Percentiles rank a stretch among this genome's conserved stretches.
Evolutionary conservation across 495 filamentous ascomycete species (phyloP).

Genomic region (Penicillium longicatenatum): DNA sequence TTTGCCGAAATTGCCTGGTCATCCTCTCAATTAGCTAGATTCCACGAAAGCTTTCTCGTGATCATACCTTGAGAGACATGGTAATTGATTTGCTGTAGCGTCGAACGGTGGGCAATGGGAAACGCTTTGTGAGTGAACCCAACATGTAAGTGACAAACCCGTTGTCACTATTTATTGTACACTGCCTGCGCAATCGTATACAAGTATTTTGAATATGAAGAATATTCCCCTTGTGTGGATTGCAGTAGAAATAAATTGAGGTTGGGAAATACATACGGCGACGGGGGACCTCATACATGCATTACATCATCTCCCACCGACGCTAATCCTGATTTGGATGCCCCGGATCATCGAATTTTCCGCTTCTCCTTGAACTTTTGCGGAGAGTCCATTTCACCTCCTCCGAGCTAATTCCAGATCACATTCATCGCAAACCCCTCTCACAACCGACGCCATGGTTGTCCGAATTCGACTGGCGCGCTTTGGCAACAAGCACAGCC

Average conservation of each 20-base stretch:
- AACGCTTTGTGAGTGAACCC: conserved; percentile 17
- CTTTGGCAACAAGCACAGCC: conserved; percentile 82
- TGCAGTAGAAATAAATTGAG: not conserved
- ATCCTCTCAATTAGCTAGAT: not conserved
- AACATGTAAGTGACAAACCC: conserved; percentile 29
- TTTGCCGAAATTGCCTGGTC: conserved; percentile 82
- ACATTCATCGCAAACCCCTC: conserved; percentile 8
- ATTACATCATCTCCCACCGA: conserved; percentile 29
- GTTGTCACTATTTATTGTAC: not conserved
- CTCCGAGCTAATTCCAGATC: not conserved
- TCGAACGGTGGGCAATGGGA: conserved; percentile 17
- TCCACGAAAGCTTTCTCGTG: not conserved
- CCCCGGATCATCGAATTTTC: conserved; percentile 31
- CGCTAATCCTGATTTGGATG: conserved; percentile 31
- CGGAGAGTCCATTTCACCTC: conserved; percentile 21
- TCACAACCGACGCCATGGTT: conserved; percentile 65
- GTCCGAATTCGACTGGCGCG: conserved; percentile 90
- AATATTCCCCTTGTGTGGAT: not conserved
- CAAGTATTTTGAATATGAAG: not conserved
- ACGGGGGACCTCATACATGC: conserved; percentile 14
- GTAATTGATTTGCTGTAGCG: conserved; percentile 35
- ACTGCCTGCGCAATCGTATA: not conserved
- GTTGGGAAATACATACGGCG: not conserved
- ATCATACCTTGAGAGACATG: conserved; percentile 46
- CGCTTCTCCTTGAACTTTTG: conserved; percentile 34